These are phyloP conservation scores for Annona squamosa DNA, from an alignment of 164 flowering plant genomes.

Conservation along the genomic window DNA sequence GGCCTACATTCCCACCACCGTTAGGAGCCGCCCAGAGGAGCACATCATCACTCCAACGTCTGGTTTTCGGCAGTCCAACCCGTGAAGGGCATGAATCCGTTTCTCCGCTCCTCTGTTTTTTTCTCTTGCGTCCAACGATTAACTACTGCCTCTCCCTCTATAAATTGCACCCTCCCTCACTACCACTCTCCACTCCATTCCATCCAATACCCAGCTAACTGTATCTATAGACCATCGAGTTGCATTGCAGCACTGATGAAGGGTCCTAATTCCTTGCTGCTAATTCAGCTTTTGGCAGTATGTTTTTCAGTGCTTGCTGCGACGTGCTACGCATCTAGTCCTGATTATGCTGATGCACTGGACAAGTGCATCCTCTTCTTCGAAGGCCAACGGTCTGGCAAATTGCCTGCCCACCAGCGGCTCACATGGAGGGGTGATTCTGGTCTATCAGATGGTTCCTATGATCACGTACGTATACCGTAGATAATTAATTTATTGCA, in stretches of 20 bases:
- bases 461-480: constrained; percentile 34
- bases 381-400: constrained; percentile 91
- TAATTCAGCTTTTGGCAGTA: constrained; percentile 15
- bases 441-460: constrained; percentile 67
- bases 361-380: constrained; percentile 75
- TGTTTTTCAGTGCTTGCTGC: constrained; percentile 13
- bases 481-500: background rate
- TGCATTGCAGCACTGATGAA: constrained; percentile 11
- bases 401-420: constrained; percentile 58
- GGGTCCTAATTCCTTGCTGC: constrained; percentile 2
- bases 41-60: background rate
- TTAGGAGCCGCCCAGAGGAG: background rate
- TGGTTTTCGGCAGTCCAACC: constrained; percentile 41
- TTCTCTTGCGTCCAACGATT: constrained; percentile 20
- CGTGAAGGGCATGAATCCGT: constrained; percentile 28
- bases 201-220: background rate
- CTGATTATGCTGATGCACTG: constrained; percentile 55
- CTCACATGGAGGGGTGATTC: constrained; percentile 73
- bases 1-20: background rate
- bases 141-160: constrained; percentile 28
- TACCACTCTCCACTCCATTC: background rate
- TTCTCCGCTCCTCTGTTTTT: background rate
- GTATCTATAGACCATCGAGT: background rate
- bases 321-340: constrained; percentile 31
- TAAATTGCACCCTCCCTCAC: constrained; percentile 17